Base-by-base conservation (phyloP, 2,329 filamentous ascomycete genomes). In the Arthrinium phaeospermum region DNA sequence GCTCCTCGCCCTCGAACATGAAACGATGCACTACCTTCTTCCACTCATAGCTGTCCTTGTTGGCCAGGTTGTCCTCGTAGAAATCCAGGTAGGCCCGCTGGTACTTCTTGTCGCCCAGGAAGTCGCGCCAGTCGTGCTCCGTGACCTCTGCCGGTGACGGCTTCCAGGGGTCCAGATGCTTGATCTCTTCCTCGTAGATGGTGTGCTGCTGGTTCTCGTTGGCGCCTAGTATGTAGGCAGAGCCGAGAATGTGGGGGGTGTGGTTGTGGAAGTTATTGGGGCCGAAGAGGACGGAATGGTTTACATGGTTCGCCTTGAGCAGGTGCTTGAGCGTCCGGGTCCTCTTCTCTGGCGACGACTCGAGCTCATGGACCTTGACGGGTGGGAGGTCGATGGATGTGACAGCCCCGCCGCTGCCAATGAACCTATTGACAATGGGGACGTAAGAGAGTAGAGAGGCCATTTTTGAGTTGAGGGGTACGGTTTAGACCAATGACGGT, bases 41-140 rank as follows among this genome's bases (percentile, higher is more conserved):
- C 94, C 96, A 98, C 79, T 98, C 90, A 80, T 98, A 98, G 47
- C 90, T 87, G 77, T 91, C 89, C 41, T 85, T 84, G 81, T 89
- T 84, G 3, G 94, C 95, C 44, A 98, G 86, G 78, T 94, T 91
- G 80, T 99, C 96, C 81, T 99, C 96, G 79, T 97, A 98, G 80
- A 96, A 98, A 81, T 99, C 95, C 71, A 99, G 86, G 79, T 92
- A 99, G 0, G 95, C 96, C 73, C 96, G 90, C 82, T 99, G 94
- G 79, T 97, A 98, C 74, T 86, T 90, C 77, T 88, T 88, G 80
- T 94, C 90, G 30, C 96, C 95, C 45, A 98, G 81, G 77, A 91
- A 96, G 72, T 96, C 92, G 75, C 91, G 88, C 96, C 96, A 99
- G 80, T 99, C 96, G 72, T 92, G 88, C 74, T 91, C 88, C 24